Evolutionary conservation across 495 filamentous ascomycete genomes (phyloP), one percentile per base, ranked within the genome.

Genomic region (Choiromyces venosus): DNA sequence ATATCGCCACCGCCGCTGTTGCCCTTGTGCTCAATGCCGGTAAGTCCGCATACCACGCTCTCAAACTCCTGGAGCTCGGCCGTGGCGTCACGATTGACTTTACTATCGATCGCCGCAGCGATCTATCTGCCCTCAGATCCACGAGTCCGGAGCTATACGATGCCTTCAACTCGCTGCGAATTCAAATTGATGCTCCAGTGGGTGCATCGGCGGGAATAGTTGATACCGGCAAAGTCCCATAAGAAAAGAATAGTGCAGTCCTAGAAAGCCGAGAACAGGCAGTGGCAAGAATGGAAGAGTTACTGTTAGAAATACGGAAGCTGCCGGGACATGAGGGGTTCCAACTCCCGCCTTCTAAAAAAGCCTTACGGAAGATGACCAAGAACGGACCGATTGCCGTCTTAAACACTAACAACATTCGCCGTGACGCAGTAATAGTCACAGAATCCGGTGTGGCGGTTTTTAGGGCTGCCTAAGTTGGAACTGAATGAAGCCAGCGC

Each of bases 31-130:
- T 74, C n/a, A 35, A 76, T 21, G 64, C 67, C 18, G 74, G 72
- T 9, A 19, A 38, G 19, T n/a, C 46, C 14, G 66, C 71, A n/a
- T 65, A 25, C 35, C 12, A 56, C 6, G 67, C 72, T 38, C 44
- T 71, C 18, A 68, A 39, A 35, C 21, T 77, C 19, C 65, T 75
- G 18, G 73, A 77, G 36, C 38, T 72, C 19, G 69, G 69, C 1
- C 65, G 75, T 25, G 73, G 68, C 5, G 71, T 76, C 36, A 74
- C 74, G n/a, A 71, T n/a, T 1, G 73, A 65, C 8, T 71, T 74
- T 21, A 21, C 35, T 44, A 75, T 77, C 10, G 75, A 77, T 29
- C 67, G 18, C 33, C 37, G 73, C 37, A 66, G 66, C 21, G 72
- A 74, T 3, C n/a, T 71, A 52, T 71, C 68, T 0, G 61, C 71